Evolutionary conservation across 306 rosid genomes (phyloP), one percentile per base, ranked within the genome.

Genomic region (Acacia crassicarpa): DNA sequence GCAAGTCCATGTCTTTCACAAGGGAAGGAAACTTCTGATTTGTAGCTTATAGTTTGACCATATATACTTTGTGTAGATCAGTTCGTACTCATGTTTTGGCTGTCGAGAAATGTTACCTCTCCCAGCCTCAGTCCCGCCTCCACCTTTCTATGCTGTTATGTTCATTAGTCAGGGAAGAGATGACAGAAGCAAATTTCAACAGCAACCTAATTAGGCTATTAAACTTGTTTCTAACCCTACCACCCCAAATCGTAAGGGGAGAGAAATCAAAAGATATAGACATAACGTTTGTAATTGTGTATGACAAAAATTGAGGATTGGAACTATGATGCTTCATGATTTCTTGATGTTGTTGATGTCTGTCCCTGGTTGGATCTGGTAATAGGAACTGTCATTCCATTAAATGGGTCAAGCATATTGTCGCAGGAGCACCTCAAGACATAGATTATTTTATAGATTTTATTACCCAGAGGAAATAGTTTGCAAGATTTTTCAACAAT

Each of bases 361-460:
- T 25, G 38, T 49, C 12, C 53, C 22, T 70, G 51, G 61, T 66
- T 77, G 68, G 41, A 20, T 72, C 48, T 53, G 68, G 73, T 81
- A 25, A 45, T 78, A 69, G 80, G 43, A 48, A 23, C 45, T 61
- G 44, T 67, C 44, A 46, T 70, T 77, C 59, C 71, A 58, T 82
- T 35, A 49, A 27, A 69, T 61, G 17, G 32, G 12, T 68, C 69
- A 76, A 10, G 30, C 48, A 33, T 35, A 53, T 62, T 71, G 72
- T 76, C 27, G 20, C 72, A 80, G 68, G 79, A 76, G 54, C 82
- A 51, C 80, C 74, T 77, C 41, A 12, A 46, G n/a, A 19, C 69
- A 65, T 38, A 38, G 43, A 22, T 67, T 80, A 25, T 66, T 54
- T 30, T 53, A 63, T 62, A 67, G 32, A 27, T 38, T 67, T 67